These are phyloP conservation scores for Psilocybe cyanescens DNA, from an alignment of 768 basidiomycete genomes.

Conservation along the genomic window DNA sequence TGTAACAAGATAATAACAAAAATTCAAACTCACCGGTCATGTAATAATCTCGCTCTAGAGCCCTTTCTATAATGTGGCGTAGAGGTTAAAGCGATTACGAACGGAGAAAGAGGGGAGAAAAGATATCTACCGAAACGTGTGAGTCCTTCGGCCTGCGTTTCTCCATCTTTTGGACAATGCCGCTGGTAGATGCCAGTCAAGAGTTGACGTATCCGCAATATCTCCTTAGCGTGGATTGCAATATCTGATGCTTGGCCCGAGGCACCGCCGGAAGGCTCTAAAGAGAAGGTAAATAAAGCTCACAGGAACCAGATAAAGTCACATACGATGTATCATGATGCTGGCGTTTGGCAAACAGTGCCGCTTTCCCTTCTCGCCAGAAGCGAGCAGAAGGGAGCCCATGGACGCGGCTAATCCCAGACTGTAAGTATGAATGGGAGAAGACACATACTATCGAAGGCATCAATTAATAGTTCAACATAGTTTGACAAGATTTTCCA, in stretches of 20 bases:
- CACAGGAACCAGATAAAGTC: constrained; percentile 16
- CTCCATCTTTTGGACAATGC: constrained; percentile 75
- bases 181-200: constrained; percentile 89
- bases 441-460: constrained; percentile 76
- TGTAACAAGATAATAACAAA: constrained; percentile 19
- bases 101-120: constrained; percentile 12
- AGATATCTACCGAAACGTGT: constrained; percentile 73
- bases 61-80: constrained; percentile 61
- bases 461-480: constrained; percentile 23
- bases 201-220: constrained; percentile 82
- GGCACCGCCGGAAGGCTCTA: constrained; percentile 96
- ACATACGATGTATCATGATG: constrained; percentile 97
- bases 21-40: constrained; percentile 71
- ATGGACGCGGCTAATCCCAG: constrained; percentile 95
- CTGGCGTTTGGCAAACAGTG: constrained; percentile 92
- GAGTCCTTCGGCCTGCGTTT: constrained; percentile 65
- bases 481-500: constrained; percentile 33
- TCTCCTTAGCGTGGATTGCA: constrained; percentile 97
- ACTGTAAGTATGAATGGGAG: constrained; percentile 96
- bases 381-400: constrained; percentile 92
- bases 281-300: constrained; percentile 18
- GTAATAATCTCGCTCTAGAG: constrained; percentile 94
- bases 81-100: constrained; percentile 23
- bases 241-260: constrained; percentile 96
- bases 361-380: constrained; percentile 89